These are phyloP conservation scores for Fusarium secorum DNA, from an alignment of 2,329 filamentous ascomycete genomes.

Conservation along the genomic window DNA sequence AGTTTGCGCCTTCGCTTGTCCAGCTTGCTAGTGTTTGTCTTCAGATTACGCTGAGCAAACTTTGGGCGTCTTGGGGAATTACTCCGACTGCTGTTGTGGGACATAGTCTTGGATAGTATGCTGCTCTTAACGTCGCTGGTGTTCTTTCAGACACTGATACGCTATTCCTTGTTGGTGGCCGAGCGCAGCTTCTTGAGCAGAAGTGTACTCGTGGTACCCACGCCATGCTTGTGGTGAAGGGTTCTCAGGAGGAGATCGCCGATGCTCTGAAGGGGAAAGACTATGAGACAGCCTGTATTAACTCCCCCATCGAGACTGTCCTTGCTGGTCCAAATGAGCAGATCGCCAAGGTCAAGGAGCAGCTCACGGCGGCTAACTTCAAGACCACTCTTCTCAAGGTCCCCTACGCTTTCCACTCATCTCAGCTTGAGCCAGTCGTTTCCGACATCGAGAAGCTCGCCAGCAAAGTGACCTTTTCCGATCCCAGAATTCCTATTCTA, in stretches of 20 bases:
- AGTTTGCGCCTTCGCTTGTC: slow-evolving; percentile 33
- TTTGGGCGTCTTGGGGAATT: slow-evolving; percentile 52
- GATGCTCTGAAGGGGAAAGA: slow-evolving; percentile 30
- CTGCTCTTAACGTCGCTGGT: slow-evolving; percentile 65
- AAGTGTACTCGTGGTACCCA: slow-evolving; percentile 56
- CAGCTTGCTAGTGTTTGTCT: slow-evolving; percentile 52
- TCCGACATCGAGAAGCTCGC: slow-evolving; percentile 54
- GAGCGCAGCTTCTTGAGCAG: slow-evolving; percentile 64
- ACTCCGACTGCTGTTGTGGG: slow-evolving; percentile 55
- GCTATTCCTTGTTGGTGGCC: slow-evolving; percentile 67
- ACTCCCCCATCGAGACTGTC: slow-evolving; percentile 69
- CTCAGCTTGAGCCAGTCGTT: slow-evolving; percentile 51
- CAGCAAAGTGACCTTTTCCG: slow-evolving; percentile 2
- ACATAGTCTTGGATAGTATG: slow-evolving; percentile 51
- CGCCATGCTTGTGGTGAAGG: slow-evolving; percentile 48
- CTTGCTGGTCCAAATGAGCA: slow-evolving; percentile 28
- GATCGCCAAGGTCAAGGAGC: slow-evolving; percentile 9
- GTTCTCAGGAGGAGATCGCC: slow-evolving; percentile 18
- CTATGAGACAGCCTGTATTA: slow-evolving; percentile 64
- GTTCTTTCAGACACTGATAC: slow-evolving; percentile 69
- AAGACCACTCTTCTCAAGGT: slow-evolving; percentile 49
- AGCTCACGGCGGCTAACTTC: slow-evolving; percentile 15
- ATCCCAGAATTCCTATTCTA: slow-evolving; percentile 1
- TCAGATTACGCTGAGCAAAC: slow-evolving; percentile 53
- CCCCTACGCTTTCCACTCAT: slow-evolving; percentile 49